Base-by-base conservation (phyloP, 352 stramenopile genomes). In the Paralagenidium karlingii region DNA sequence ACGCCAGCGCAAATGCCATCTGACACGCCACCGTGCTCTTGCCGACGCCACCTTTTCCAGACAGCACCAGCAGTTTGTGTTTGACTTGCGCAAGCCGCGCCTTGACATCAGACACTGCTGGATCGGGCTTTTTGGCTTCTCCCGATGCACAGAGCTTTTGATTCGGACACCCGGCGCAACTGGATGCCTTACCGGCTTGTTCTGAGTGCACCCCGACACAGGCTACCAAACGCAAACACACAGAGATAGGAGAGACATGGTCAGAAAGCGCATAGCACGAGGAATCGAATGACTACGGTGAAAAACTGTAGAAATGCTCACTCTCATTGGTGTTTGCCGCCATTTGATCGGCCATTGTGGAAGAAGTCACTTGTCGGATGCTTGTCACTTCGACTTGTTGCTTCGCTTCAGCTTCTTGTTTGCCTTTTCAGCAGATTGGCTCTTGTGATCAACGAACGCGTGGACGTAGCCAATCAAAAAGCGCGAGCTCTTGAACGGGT, bases 1-100 rank as follows among this genome's bases (percentile, higher is more conserved):
- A 60, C 0, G 94, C 92, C 11, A 99, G 66, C 0, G 88, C 83
- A 55, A 98, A 98, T 11, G 94, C 94, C 11, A 99, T 59, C 60
- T 99, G 96, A 38, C 91, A 97, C 11, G 93, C 87, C n/a, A 99
- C 73, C 0, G 96, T 99, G 31, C 80, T 97, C 71, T 99, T 99
- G 25, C 96, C 96, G 4, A 99, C 96, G 40, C 96, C 96, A 19
- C 96, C 96, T 65, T 99, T 99, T 32, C 96, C 96, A 32, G 88
- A 98, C 15, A 99, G 68, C n/a, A 99, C 95, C 34, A 99, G 71
- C 13, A 99, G 60, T 24, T 97, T 98, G 65, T 99, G 93, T 57
- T 97, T 98, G 42, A 92, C 68, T 32, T 63, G 59, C 1, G 57
- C 58, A 21, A 92, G 58, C 5, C 78, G 75, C 60, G 85, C 63